These are phyloP conservation scores for Styphnolobium japonicum DNA, from an alignment of 306 rosid species.

Conservation along the genomic window DNA sequence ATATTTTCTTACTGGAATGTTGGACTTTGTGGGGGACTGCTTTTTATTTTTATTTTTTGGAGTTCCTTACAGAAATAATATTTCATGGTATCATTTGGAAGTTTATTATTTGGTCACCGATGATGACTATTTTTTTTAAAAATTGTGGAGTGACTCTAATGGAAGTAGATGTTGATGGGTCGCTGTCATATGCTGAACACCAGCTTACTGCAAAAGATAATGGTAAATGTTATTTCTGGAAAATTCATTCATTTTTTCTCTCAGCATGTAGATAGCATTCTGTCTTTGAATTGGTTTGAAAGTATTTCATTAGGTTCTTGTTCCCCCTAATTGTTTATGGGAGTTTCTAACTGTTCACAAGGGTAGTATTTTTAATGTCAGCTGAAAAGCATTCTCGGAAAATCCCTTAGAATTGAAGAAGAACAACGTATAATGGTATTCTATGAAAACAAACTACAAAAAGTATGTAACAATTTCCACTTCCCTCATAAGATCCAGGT, in stretches of 20 bases:
- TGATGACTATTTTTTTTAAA: slow-evolving; percentile 11
- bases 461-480: slow-evolving; percentile 74
- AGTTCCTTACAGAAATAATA: background rate
- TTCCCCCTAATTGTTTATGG: slow-evolving; percentile 5
- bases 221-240: slow-evolving; percentile 46
- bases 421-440: slow-evolving; percentile 44
- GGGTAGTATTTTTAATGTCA: slow-evolving; percentile 37
- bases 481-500: slow-evolving; percentile 98
- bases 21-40: background rate
- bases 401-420: slow-evolving; percentile 57
- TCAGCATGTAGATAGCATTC: background rate
- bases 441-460: slow-evolving; percentile 50
- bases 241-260: background rate
- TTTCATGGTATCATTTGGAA: slow-evolving; percentile 3
- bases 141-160: slow-evolving; percentile 76
- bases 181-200: slow-evolving; percentile 68
- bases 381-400: slow-evolving; percentile 80
- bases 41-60: too few relatives aligned
- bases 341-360: slow-evolving; percentile 29
- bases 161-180: slow-evolving; percentile 77
- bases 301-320: background rate
- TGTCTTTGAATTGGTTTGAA: slow-evolving; percentile 11
- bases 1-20: background rate
- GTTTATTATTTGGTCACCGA: slow-evolving; percentile 22
- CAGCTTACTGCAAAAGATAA: slow-evolving; percentile 49